phyloP scores from a whole-genome alignment of 805 yeast genomes.

The Candida succiphila region DNA sequence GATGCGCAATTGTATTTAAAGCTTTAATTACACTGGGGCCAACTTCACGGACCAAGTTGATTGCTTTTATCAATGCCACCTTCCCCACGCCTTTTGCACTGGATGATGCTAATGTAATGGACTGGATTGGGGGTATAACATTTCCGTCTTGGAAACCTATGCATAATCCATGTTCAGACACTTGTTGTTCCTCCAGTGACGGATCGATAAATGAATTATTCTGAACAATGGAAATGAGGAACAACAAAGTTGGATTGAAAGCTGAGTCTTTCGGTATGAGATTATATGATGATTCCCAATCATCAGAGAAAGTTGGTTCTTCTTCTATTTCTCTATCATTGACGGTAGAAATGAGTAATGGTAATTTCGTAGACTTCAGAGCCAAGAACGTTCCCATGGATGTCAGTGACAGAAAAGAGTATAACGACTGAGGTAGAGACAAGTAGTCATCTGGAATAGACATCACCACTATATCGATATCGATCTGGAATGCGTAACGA shows the following conservation, averaged over 20 bases:
- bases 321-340: slow-evolving; percentile 68
- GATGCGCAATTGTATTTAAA: slow-evolving; percentile 36
- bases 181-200: slow-evolving; percentile 78
- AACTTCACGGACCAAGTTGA: slow-evolving; percentile 46
- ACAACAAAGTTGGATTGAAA: slow-evolving; percentile 65
- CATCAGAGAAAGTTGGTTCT: slow-evolving; percentile 85
- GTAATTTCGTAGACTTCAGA: slow-evolving; percentile 65
- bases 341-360: slow-evolving; percentile 58
- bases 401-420: slow-evolving; percentile 40
- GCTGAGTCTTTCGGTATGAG: slow-evolving; percentile 28
- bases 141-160: slow-evolving; percentile 62
- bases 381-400: slow-evolving; percentile 81
- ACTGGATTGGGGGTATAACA: slow-evolving; percentile 64
- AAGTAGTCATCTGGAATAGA: slow-evolving; percentile 37
- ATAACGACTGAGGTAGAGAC: slow-evolving; percentile 65
- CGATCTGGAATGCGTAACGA: slow-evolving; percentile 67
- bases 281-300: slow-evolving; percentile 53
- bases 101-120: slow-evolving; percentile 45
- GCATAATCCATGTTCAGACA: slow-evolving; percentile 74
- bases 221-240: slow-evolving; percentile 72
- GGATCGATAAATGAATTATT: slow-evolving; percentile 71
- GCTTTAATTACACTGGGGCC: slow-evolving; percentile 58
- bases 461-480: slow-evolving; percentile 69
- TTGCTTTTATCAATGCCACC: slow-evolving; percentile 37
- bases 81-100: slow-evolving; percentile 48